Conservation (phyloP, 2,329 filamentous ascomycete species). For the Pseudogymnoascus sp. region DNA sequence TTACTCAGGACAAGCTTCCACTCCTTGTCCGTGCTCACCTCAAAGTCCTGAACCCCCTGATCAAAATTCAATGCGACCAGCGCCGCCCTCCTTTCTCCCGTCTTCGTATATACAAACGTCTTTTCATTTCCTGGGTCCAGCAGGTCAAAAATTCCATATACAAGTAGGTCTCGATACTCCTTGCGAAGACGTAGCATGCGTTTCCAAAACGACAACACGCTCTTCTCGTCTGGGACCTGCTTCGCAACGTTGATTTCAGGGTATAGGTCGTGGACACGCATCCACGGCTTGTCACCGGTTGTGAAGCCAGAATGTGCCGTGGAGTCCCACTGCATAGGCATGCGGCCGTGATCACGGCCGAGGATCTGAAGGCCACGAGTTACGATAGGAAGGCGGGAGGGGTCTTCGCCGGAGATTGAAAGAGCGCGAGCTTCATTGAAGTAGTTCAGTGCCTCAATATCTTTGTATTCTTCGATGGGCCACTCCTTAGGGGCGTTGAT, state of each 20-base stretch:
- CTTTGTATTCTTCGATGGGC: slow-evolving; percentile 42
- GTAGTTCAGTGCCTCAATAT: slow-evolving; percentile 44
- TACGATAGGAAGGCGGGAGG: neutral
- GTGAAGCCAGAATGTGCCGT: slow-evolving; percentile 56
- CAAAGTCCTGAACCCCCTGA: slow-evolving; percentile 26
- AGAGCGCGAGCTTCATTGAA: slow-evolving; percentile 40
- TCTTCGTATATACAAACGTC: slow-evolving; percentile 41
- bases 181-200: slow-evolving; percentile 25
- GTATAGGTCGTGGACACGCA: slow-evolving; percentile 51
- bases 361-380: slow-evolving; percentile 46
- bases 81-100: slow-evolving; percentile 26
- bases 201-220: slow-evolving; percentile 26
- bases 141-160: slow-evolving; percentile 52
- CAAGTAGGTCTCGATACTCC: slow-evolving; percentile 52
- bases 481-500: slow-evolving; percentile 47
- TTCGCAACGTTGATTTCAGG: slow-evolving; percentile 48
- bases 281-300: slow-evolving; percentile 47
- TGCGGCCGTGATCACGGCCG: slow-evolving; percentile 58
- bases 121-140: slow-evolving; percentile 41
- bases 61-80: slow-evolving; percentile 44
- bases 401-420: slow-evolving; percentile 32
- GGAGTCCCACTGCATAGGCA: slow-evolving; percentile 60
- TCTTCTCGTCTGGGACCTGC: slow-evolving; percentile 33
- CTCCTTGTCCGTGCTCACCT: slow-evolving; percentile 15
- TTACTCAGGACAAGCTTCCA: slow-evolving; percentile 14